These are phyloP conservation scores for Trichosporon sp. DNA, from an alignment of 1,284 basidiomycete genomes.

Conservation along the genomic window DNA sequence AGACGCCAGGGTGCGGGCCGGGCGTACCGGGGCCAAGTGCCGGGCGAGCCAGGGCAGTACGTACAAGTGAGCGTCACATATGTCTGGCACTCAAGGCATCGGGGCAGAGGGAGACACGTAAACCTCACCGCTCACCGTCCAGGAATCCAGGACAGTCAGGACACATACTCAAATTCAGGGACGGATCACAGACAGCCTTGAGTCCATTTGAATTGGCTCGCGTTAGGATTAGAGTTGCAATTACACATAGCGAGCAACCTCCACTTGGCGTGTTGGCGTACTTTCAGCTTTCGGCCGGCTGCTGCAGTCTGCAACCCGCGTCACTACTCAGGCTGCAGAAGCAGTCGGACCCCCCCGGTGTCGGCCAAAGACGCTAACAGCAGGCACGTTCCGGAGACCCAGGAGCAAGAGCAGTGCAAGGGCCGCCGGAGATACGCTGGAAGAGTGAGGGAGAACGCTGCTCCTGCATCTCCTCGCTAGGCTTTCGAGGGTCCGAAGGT, in stretches of 20 bases:
- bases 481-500: neutral
- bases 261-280: neutral
- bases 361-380: too few species aligned
- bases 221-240: slow-evolving; percentile 6
- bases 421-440: too few species aligned
- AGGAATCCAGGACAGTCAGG: neutral
- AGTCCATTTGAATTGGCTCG: neutral
- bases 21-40: neutral
- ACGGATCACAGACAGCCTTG: neutral
- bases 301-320: too few species aligned
- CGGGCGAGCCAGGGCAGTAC: neutral
- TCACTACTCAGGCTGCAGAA: too few species aligned
- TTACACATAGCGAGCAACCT: neutral
- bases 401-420: neutral
- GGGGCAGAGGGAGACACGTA: neutral
- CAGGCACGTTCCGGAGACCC: too few species aligned
- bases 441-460: neutral
- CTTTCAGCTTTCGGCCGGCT: neutral
- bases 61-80: neutral
- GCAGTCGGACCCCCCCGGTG: too few species aligned
- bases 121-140: neutral
- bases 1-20: neutral
- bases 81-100: neutral
- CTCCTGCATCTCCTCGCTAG: neutral
- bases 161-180: neutral